Conservation (phyloP, 352 stramenopile species). For the Globisporangium echinulatum region DNA sequence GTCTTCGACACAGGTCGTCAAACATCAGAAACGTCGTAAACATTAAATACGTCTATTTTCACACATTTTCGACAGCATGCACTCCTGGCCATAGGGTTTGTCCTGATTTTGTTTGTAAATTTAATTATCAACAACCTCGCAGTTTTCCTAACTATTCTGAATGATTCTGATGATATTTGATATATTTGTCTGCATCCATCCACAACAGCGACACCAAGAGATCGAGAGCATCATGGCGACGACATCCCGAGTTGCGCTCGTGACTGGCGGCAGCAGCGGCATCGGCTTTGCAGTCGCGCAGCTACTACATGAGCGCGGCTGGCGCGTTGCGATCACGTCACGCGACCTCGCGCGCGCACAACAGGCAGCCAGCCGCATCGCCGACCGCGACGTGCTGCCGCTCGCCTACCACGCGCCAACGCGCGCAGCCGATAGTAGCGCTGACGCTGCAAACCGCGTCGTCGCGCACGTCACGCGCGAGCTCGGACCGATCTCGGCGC, state of each 20-base stretch:
- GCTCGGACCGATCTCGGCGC: constrained; percentile 37
- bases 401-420: constrained; percentile 52
- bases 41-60: too few species aligned
- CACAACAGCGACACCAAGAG: too few species aligned
- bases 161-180: background rate
- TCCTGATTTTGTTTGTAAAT: too few species aligned
- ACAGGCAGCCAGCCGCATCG: constrained; percentile 41
- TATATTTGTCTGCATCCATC: background rate
- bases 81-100: too few species aligned
- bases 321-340: constrained; percentile 70
- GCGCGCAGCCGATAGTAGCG: constrained; percentile 7
- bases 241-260: constrained; percentile 26
- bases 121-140: too few species aligned
- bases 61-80: too few species aligned
- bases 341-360: constrained; percentile 45
- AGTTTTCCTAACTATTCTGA: too few species aligned
- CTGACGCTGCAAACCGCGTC: constrained; percentile 21
- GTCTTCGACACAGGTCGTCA: too few species aligned
- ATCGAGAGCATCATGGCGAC: background rate
- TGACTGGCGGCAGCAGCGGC: constrained; percentile 74
- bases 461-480: constrained; percentile 37
- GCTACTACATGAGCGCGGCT: constrained; percentile 55
- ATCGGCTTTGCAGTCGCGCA: constrained; percentile 71
- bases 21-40: too few species aligned
- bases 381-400: constrained; percentile 27